Conservation (phyloP, 225 moss, liverwort and hornwort species). For the Lunularia cruciata region DNA sequence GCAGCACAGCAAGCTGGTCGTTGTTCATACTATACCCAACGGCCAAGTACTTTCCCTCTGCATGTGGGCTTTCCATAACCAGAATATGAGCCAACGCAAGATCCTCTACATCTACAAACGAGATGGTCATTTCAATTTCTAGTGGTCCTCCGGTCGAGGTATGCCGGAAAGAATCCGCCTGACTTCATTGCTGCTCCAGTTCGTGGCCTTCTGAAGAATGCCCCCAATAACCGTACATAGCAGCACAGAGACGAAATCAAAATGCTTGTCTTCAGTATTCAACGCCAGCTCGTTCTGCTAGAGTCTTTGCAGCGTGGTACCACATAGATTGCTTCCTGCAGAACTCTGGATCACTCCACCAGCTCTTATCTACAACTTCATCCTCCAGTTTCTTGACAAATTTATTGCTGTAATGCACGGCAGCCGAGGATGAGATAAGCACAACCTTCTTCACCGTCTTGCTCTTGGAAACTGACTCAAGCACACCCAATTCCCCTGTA, state of each 20-base stretch:
- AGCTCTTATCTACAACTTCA: slow-evolving; percentile 61
- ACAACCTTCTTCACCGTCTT: slow-evolving; percentile 53
- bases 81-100: slow-evolving; percentile 17
- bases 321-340: slow-evolving; percentile 45
- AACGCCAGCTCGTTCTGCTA: neutral
- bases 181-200: neutral
- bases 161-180: neutral
- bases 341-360: slow-evolving; percentile 60
- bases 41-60: slow-evolving; percentile 1
- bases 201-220: neutral
- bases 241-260: neutral
- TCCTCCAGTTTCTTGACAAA: slow-evolving; percentile 8
- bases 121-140: neutral
- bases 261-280: neutral
- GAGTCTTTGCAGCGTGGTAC: slow-evolving; percentile 4
- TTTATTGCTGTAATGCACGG: slow-evolving; percentile 44
- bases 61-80: slow-evolving; percentile 1
- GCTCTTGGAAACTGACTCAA: slow-evolving; percentile 54
- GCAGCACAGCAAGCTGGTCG: neutral
- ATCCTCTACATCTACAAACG: slow-evolving; percentile 8
- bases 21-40: neutral
- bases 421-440: slow-evolving; percentile 61
- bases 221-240: neutral
- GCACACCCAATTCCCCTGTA: slow-evolving; percentile 63
- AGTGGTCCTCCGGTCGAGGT: neutral